These are phyloP conservation scores for Durotheca rogersii DNA, from an alignment of 495 filamentous ascomycete genomes.

Conservation along the genomic window DNA sequence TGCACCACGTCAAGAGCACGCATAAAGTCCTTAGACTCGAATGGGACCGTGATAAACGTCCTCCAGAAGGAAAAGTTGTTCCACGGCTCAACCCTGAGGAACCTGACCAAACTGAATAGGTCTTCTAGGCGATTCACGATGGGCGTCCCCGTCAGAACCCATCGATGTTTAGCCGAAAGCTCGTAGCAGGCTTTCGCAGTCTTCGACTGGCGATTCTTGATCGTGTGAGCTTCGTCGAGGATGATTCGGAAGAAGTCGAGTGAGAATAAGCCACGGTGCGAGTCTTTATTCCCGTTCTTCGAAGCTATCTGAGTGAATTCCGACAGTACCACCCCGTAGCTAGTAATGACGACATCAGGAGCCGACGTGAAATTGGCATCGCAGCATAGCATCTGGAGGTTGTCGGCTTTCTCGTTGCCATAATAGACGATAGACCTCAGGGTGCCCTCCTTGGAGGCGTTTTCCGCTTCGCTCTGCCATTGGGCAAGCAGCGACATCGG, in stretches of 20 bases:
- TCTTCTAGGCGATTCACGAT: slow-evolving; percentile 97
- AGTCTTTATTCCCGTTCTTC: slow-evolving; percentile 55
- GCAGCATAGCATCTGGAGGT: slow-evolving; percentile 75
- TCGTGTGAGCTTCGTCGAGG: slow-evolving; percentile 89
- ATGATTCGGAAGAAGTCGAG: slow-evolving; percentile 92
- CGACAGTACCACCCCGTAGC: slow-evolving; percentile 87
- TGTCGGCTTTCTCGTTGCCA: slow-evolving; percentile 74
- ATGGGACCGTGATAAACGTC: slow-evolving; percentile 96
- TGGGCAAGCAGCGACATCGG: slow-evolving; percentile 92
- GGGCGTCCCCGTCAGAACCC: slow-evolving; percentile 92
- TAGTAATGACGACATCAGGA: slow-evolving; percentile 91
- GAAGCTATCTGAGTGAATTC: slow-evolving; percentile 74
- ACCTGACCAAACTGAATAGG: slow-evolving; percentile 90
- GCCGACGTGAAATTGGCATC: slow-evolving; percentile 69
- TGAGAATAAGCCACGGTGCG: slow-evolving; percentile 78
- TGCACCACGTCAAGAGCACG: slow-evolving; percentile 95
- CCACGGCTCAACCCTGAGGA: slow-evolving; percentile 94
- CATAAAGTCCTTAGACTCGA: slow-evolving; percentile 91
- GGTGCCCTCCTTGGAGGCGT: slow-evolving; percentile 77
- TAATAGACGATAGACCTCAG: slow-evolving; percentile 89
- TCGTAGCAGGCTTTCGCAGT: slow-evolving; percentile 93
- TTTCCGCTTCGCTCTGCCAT: slow-evolving; percentile 93
- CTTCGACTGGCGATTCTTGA: slow-evolving; percentile 89
- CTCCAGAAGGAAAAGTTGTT: slow-evolving; percentile 98
- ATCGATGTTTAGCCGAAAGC: slow-evolving; percentile 78